Base-by-base conservation (phyloP, 2,329 filamentous ascomycete genomes). In the Pseudogymnoascus sp. region DNA sequence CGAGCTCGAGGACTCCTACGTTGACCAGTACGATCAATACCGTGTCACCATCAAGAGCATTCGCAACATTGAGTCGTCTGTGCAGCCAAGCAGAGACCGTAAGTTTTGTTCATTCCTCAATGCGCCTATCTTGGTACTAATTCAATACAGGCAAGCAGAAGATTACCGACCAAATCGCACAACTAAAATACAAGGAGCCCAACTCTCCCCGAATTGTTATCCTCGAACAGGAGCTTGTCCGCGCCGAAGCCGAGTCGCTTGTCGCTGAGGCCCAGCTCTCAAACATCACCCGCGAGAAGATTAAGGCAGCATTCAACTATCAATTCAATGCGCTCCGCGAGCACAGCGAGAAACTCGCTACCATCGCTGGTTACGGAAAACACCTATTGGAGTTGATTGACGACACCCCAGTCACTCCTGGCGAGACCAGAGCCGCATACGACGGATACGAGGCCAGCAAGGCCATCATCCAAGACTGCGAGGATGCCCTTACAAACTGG, bases 1-100 rank as follows among this genome's bases (percentile, higher is more conserved):
- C 73, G 92, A 97, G 78, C 85, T 97, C 29, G 93, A 97, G 77
- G 92, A 99, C 74, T 91, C 97, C 73, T 97, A 95, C 72, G 92
- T 99, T 75, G 94, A 99, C 76, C 90, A 92, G 72, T 99, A 99
- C 77, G 94, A 99, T 76, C 94, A 99, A 78, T 99, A 97, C 80
- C 91, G 94, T 73, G 89, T 99, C 63, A 99, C 94, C 61, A 96
- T 99, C 79, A 99, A 99, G 87, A 96, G 92, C 75, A 96, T 99
- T 72, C 89, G 94, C 71, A 99, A 99, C 78, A 99, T 99, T 67
- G 94, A 99, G 77, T 92, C 93, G 64, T 97, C 93, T 21, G 94
- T 99, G 59, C 94, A 99, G 78, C 94, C 94, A 62, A 97, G 92
- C 80, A 86, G 94, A 78, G 94, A 99, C 78, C 90, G 94, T 94